phyloP scores from a whole-genome alignment of 306 rosid genomes.

The Hippophae rhamnoides region DNA sequence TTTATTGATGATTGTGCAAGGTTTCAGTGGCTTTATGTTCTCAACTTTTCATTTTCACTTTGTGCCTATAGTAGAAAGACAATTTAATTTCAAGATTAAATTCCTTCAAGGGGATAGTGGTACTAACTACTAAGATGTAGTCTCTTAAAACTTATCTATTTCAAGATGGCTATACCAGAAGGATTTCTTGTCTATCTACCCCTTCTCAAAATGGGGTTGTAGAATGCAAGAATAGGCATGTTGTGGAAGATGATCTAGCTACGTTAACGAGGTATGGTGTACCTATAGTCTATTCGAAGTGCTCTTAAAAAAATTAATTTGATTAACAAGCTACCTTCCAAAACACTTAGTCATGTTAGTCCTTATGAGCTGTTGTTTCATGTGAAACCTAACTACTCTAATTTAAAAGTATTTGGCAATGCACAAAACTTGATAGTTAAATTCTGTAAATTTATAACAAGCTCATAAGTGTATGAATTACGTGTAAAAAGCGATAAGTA shows the following conservation, averaged over 20 bases:
- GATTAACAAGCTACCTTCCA: neutral
- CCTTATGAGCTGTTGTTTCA: no score
- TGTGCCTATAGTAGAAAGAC: neutral
- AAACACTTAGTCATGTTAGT: no score
- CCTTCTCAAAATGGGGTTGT: neutral
- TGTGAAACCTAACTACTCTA: no score
- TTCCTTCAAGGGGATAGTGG: neutral
- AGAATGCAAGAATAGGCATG: neutral
- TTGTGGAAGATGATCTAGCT: neutral
- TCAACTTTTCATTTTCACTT: neutral
- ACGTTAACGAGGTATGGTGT: neutral
- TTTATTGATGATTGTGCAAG: neutral
- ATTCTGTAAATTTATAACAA: no score
- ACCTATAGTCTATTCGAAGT: neutral
- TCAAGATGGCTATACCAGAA: neutral
- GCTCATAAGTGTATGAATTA: no score
- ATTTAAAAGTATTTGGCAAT: no score
- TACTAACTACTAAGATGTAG: neutral
- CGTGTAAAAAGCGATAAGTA: no score
- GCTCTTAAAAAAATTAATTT: neutral
- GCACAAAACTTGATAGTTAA: no score
- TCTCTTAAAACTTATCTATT: neutral
- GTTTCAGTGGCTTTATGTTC: neutral
- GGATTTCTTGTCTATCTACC: neutral
- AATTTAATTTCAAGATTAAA: neutral